Base-by-base conservation (phyloP, 305 asterid species). In the Nicotiana rustica region DNA sequence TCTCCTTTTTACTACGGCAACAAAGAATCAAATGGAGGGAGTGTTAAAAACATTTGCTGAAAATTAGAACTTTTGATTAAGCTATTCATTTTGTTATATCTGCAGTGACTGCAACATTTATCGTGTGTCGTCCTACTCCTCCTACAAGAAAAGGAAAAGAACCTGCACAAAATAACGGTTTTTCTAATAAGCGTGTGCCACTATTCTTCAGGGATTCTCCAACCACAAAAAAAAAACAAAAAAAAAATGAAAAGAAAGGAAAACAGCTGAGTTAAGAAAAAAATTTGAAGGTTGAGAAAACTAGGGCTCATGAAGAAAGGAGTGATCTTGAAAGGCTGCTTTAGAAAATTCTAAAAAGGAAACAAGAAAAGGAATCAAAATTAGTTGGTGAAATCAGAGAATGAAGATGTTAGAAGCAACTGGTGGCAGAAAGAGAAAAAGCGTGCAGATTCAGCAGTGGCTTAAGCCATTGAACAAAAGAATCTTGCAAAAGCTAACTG, bases 261-360 rank as follows among this genome's bases (percentile, higher is more conserved):
- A 75, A 49, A 52, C 17, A 4, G 47, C 17, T 25, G 44, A 75
- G 15, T 14, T 75, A 31, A 8, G 47, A 52, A 52, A 52, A 49
- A 21, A 49, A 1, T 9, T 52, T 21, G 1, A 52, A 29, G 65
- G 65, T 75, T 73, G 62, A 73, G 78, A 71, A 71, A 44, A 21
- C 62, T 47, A 21, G 79, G 62, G 79, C 41, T 49, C 15, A 29
- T 52, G 44, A 73, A 73, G 41, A 73, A 73, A 73, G 19, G 25
- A 3, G 41, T 21, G 13, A 47, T 47, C 62, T 73, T 21, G 36
- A 73, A 73, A 73, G 7, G 62, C 0, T 73, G 64, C 41, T 73
- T 49, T 49, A 25, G 79, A 14, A 25, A 25, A 21, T 73, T 25
- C 2, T 0, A 25, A 49, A 13, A 15, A 73, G 78, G n/a, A 41